phyloP scores from a whole-genome alignment of 495 filamentous ascomycete genomes.

The Penicillium odoratum region DNA sequence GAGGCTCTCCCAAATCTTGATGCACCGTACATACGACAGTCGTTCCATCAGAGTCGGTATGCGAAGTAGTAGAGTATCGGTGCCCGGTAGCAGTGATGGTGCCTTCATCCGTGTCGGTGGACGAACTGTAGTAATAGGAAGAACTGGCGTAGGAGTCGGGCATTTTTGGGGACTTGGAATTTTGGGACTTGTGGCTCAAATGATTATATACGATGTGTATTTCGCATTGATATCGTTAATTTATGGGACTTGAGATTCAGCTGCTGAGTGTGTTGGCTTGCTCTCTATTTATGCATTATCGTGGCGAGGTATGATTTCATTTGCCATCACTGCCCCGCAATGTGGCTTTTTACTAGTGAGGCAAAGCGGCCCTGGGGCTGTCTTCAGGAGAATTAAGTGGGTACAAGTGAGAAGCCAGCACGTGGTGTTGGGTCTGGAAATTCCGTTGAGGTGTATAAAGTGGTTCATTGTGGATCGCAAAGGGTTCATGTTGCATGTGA shows the following conservation, averaged over 20 bases:
- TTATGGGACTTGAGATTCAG: neutral
- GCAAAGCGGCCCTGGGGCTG: constrained; percentile 5
- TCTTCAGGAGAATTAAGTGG: constrained; percentile 1
- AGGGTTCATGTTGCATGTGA: neutral
- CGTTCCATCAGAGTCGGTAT: constrained; percentile 37
- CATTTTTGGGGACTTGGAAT: constrained; percentile 12
- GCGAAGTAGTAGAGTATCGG: constrained; percentile 36
- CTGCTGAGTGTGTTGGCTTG: neutral
- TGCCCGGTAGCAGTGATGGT: constrained; percentile 29
- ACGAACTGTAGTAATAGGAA: constrained; percentile 38
- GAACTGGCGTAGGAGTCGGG: constrained; percentile 28
- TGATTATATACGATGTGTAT: neutral
- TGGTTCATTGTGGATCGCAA: neutral
- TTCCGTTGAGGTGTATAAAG: neutral
- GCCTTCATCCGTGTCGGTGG: constrained; percentile 26
- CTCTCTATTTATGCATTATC: neutral
- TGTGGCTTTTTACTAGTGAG: neutral
- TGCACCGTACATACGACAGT: constrained; percentile 39
- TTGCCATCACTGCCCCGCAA: constrained; percentile 10
- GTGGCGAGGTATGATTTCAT: constrained; percentile 15
- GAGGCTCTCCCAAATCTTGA: constrained; percentile 39
- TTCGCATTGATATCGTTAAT: neutral
- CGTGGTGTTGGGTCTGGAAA: neutral
- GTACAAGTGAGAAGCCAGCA: constrained; percentile 1
- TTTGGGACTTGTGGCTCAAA: neutral